Percentiles rank a stretch among this genome's conserved stretches.
These are phyloP conservation scores for Boletus huronensis DNA, from an alignment of 768 basidiomycete genomes.

Conservation along the genomic window DNA sequence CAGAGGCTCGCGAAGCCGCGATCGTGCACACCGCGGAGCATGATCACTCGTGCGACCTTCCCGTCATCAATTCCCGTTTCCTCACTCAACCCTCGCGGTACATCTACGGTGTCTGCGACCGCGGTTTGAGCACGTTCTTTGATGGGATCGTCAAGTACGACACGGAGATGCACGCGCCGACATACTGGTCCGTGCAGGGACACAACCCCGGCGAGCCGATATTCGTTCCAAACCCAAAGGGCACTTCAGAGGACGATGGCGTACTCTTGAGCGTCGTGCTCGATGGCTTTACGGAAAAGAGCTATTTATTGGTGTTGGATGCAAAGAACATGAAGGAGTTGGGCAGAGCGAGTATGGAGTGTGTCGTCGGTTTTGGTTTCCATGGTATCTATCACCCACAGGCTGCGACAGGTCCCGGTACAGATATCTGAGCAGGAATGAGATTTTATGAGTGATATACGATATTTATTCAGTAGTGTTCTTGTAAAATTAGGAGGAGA, in stretches of 20 bases:
- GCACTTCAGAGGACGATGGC: conserved; percentile 34
- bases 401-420: conserved; percentile 9
- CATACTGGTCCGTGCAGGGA: conserved; percentile 27
- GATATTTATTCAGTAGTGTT: background rate
- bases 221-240: conserved; percentile 32
- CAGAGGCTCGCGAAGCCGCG: conserved; percentile 17
- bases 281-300: conserved; percentile 29
- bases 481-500: conserved; percentile 1
- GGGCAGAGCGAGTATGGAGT: conserved; percentile 35
- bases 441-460: background rate
- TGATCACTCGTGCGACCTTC: conserved; percentile 35
- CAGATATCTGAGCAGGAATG: conserved; percentile 16
- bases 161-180: conserved; percentile 19
- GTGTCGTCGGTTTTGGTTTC: conserved; percentile 35
- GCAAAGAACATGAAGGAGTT: conserved; percentile 35
- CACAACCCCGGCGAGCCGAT: conserved; percentile 38
- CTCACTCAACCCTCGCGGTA: conserved; percentile 33
- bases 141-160: conserved; percentile 38
- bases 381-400: conserved; percentile 30
- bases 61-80: conserved; percentile 32
- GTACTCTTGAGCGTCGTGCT: conserved; percentile 38
- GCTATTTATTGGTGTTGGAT: conserved; percentile 37
- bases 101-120: conserved; percentile 30
- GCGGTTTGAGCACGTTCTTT: conserved; percentile 30
- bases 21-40: conserved; percentile 21